A percentile compares a stretch with the other conserved stretches of the same genome.
phyloP scores from a whole-genome alignment of 2,329 filamentous ascomycete genomes.

The Drechslerella dactyloides region DNA sequence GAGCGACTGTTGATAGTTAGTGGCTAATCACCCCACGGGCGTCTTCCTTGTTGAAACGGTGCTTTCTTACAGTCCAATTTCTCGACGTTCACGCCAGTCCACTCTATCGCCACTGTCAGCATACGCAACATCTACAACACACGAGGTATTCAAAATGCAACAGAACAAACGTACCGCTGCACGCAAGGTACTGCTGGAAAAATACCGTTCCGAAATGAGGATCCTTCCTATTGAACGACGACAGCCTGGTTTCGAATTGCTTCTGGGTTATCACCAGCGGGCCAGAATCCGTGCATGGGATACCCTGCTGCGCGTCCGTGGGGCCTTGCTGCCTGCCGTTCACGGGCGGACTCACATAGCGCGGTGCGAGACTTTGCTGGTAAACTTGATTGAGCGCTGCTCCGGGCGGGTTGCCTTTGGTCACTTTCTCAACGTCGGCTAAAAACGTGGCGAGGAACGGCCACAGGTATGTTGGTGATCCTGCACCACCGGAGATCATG shows the following conservation, averaged over 20 bases:
- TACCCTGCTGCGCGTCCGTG: slow-evolving; percentile 18
- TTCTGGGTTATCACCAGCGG: slow-evolving; percentile 32
- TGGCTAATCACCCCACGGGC: background rate
- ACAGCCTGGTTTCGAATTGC: slow-evolving; percentile 32
- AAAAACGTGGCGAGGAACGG: slow-evolving; percentile 20
- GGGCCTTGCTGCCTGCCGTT: slow-evolving; percentile 32
- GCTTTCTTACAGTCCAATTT: slow-evolving; percentile 35
- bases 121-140: slow-evolving; percentile 11
- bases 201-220: slow-evolving; percentile 38
- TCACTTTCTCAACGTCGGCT: slow-evolving; percentile 20
- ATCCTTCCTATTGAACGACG: slow-evolving; percentile 33
- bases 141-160: slow-evolving; percentile 16
- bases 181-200: slow-evolving; percentile 39
- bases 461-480: slow-evolving; percentile 9
- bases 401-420: slow-evolving; percentile 4
- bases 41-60: background rate
- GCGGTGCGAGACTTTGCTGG: slow-evolving; percentile 1
- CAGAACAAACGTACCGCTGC: slow-evolving; percentile 39
- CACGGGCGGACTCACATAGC: slow-evolving; percentile 19
- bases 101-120: slow-evolving; percentile 30
- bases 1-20: slow-evolving; percentile 1
- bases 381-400: slow-evolving; percentile 14
- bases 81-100: slow-evolving; percentile 36
- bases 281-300: slow-evolving; percentile 42
- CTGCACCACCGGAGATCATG: slow-evolving; percentile 11